These are phyloP conservation scores for Blumeria hordei DNA, from an alignment of 2,329 filamentous ascomycete species.

Conservation along the genomic window DNA sequence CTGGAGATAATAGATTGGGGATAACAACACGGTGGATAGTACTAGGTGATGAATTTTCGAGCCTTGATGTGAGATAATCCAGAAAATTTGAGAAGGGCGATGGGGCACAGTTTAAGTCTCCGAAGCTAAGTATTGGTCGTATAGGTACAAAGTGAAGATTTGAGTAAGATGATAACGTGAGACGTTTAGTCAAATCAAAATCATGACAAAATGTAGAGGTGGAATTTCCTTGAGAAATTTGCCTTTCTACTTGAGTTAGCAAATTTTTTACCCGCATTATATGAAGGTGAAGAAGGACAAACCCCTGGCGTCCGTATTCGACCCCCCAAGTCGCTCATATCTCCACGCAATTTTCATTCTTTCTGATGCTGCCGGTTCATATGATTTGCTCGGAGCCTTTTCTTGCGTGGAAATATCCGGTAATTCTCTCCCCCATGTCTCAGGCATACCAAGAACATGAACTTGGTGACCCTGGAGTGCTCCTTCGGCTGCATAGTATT, in stretches of 20 bases:
- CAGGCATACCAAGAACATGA: constrained; percentile 59
- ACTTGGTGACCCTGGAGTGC: constrained; percentile 76
- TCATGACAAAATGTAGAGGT: constrained; percentile 36
- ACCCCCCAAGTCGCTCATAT: constrained; percentile 65
- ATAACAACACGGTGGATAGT: constrained; percentile 60
- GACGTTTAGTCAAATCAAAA: constrained; percentile 45
- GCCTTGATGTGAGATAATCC: constrained; percentile 26
- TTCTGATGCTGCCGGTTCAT: constrained; percentile 24
- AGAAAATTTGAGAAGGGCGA: constrained; percentile 43
- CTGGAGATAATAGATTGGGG: constrained; percentile 71
- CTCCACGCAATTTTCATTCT: constrained; percentile 99
- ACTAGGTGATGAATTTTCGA: constrained; percentile 30
- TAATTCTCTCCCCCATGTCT: constrained; percentile 61
- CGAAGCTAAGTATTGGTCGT: constrained; percentile 11
- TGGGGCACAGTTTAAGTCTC: constrained; percentile 13
- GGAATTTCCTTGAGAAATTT: background rate
- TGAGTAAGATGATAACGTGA: constrained; percentile 28
- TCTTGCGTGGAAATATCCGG: constrained; percentile 39
- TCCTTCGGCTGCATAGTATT: constrained; percentile 83
- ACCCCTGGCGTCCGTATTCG: constrained; percentile 27
- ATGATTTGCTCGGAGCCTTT: constrained; percentile 17
- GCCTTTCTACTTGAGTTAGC: background rate
- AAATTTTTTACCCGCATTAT: background rate
- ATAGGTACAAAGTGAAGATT: constrained; percentile 27
- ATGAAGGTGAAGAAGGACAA: constrained; percentile 8